Base-by-base conservation (phyloP, 345 rosid genomes). In the Gossypium mustelinum region DNA sequence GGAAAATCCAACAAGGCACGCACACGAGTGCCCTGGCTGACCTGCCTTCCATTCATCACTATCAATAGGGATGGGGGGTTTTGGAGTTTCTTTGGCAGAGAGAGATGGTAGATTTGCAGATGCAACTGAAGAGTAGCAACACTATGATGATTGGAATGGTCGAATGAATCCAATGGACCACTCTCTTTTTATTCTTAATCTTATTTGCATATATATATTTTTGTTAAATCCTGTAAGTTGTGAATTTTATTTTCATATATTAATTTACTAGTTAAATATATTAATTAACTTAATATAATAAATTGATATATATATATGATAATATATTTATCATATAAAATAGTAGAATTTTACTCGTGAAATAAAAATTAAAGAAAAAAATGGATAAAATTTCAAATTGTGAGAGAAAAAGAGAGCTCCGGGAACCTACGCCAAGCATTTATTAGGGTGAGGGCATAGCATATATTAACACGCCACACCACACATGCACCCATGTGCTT, bases 401-500 rank as follows among this genome's bases (percentile, higher is more conserved):
- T 34, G 54, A 12, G 7, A 50, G 54, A 50, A 5, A 54, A 20
- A n/a, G 22, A 54, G 58, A 54, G 58, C 4, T 18, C 6, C 20
- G 58, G 2, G 9, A 62, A 73, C 83, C 80, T 84, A 77, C 79
- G 80, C 72, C 72, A 60, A 7, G 74, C 82, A 76, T 80, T 82
- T 79, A 84, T 78, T 76, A 68, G 75, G 76, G 20, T 69, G 41
- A 34, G 41, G 7, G 7, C 41, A 34, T 34, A 1, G 41, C 41
- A 34, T 34, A 7, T 78, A 60, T 34, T 56, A 65, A 74, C 62
- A 78, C 78, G 77, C 22, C 76, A 69, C 66, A 41, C 27, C 10
- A 69, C 84, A 85, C 82, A 70, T 77, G 83, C 86, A 4, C 66
- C 81, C 86, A 85, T 79, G 86, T 85, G 86, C 82, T 75, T 47